Evolutionary conservation across 2,329 filamentous ascomycete genomes (phyloP), one percentile per base, ranked within the genome.

Genomic region (Aspergillus novofumigatus): DNA sequence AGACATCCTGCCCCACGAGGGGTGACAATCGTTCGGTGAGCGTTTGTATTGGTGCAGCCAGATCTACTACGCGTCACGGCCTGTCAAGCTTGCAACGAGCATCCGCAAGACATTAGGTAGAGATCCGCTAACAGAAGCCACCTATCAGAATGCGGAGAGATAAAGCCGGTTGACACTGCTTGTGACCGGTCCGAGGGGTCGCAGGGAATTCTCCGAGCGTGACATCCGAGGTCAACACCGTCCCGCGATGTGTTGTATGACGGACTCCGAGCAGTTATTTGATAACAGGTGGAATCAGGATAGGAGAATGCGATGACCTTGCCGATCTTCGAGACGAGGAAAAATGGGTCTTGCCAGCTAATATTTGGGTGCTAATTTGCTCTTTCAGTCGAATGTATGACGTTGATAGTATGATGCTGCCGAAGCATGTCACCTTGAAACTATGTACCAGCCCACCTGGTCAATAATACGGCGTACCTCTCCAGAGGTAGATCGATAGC

Each of bases 1-100:
- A 54, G 70, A 69, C 71, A 74, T 74, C 49, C 54, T 68, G 60
- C 52, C 23, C 52, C 47, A 49, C 49, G 28, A 48, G 29, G 47
- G 42, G 54, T 52, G 45, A 48, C 44, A 41, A 45, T 52, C 20
- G 56, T 49, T 58, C 52, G 55, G 59, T 51, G 49, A 45, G 52
- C 49, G 51, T 17, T 51, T 52, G 53, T 50, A 47, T 23, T 23
- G 23, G 10, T 23, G 44, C 26, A 47, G 10, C 44, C 23, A 47
- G 56, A 56, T 55, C 55, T 57, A 54, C 51, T 49, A n/a, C 38
- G 42, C 51, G 53, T 51, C 44, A 54, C 52, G 52, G 20, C n/a
- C 29, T 49, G 52, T 55, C 53, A 53, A 52, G 49, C 56, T 53
- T 54, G 51, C 52, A 54, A 54, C 41, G 47, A 44, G n/a, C 52